phyloP scores from a whole-genome alignment of 495 filamentous ascomycete species.

The Daldinia concentrica region DNA sequence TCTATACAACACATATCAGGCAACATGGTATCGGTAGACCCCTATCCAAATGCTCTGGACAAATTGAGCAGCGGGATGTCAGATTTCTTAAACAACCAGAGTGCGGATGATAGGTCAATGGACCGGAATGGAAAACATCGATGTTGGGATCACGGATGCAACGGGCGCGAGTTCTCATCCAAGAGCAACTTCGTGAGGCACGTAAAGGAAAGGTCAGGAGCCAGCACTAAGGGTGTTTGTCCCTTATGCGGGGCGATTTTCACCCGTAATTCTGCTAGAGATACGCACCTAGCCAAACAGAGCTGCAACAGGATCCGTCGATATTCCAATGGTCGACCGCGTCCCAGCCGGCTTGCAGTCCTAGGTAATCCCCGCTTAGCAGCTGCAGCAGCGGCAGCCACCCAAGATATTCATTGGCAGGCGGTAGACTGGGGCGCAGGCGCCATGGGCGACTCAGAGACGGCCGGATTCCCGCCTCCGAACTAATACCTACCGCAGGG shows the following conservation, averaged over 20 bases:
- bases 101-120: conserved; percentile 26
- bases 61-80: conserved; percentile 36
- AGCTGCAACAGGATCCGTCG: conserved; percentile 47
- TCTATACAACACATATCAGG: conserved; percentile 43
- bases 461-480: conserved; percentile 15
- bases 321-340: conserved; percentile 46
- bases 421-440: conserved; percentile 39
- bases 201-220: conserved; percentile 89
- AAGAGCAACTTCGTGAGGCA: conserved; percentile 93
- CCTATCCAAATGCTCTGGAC: conserved; percentile 35
- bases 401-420: conserved; percentile 44
- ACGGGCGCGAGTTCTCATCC: conserved; percentile 92
- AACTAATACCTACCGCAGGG: conserved; percentile 24
- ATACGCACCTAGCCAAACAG: conserved; percentile 73
- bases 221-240: conserved; percentile 83
- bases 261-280: conserved; percentile 86
- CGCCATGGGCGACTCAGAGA: conserved; percentile 22
- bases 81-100: conserved; percentile 36
- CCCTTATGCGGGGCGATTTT: conserved; percentile 90
- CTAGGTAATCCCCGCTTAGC: conserved; percentile 43
- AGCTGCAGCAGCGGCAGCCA: conserved; percentile 42
- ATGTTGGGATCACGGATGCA: conserved; percentile 96
- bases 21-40: conserved; percentile 22
- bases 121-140: conserved; percentile 69
- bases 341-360: conserved; percentile 45